These are phyloP conservation scores for Lepraria neglecta DNA, from an alignment of 495 filamentous ascomycete species.

Conservation along the genomic window DNA sequence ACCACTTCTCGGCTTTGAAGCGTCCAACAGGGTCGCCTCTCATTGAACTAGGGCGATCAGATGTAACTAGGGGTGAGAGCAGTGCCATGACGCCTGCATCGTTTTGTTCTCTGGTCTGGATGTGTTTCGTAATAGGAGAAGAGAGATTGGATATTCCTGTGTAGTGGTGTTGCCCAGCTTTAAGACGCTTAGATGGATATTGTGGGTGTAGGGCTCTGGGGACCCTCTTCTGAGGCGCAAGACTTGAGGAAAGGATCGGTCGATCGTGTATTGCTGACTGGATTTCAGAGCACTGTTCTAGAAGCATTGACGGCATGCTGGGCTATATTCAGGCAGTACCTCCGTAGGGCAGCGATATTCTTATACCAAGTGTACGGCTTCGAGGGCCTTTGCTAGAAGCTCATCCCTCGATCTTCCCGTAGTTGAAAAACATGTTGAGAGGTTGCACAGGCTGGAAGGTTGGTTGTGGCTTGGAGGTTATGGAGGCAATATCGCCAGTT, in stretches of 20 bases:
- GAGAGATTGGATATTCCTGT: neutral
- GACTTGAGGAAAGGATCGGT: neutral
- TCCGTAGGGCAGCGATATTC: neutral
- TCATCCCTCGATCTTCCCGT: neutral
- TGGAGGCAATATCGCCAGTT: neutral
- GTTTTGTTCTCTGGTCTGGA: neutral
- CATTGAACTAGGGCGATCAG: slow-evolving; percentile 4
- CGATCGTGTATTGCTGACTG: slow-evolving; percentile 1
- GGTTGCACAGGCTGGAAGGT: neutral
- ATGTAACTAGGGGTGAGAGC: neutral
- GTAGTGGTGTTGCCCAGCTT: neutral
- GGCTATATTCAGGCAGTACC: neutral
- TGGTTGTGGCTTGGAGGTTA: neutral
- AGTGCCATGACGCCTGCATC: neutral
- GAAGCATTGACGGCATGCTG: neutral
- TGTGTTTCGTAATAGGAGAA: neutral
- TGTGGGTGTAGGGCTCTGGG: neutral
- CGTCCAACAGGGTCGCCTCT: slow-evolving; percentile 7
- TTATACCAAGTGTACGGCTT: too few relatives aligned
- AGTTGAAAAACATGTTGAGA: neutral
- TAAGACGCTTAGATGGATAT: neutral
- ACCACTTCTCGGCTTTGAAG: slow-evolving; percentile 29
- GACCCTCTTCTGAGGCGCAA: neutral
- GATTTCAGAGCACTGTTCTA: neutral
- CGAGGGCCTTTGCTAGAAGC: neutral